phyloP scores from a whole-genome alignment of 208 protist genomes.

The Novymonas esmeraldas region DNA sequence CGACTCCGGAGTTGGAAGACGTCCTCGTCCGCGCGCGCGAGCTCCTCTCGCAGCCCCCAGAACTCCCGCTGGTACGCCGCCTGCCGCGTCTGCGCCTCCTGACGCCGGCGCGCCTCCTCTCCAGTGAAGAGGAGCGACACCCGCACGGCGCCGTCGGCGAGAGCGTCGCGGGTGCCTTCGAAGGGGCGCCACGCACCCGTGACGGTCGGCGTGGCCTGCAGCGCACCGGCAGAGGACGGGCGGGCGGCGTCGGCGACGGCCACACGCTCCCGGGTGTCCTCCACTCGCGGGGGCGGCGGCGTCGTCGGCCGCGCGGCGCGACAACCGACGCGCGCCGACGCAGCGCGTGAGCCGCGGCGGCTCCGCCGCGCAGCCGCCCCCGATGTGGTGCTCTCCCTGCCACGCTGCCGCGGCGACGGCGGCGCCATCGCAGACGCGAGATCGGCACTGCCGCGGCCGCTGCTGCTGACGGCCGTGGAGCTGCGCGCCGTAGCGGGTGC shows the following conservation, averaged over 20 bases:
- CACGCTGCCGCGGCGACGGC: conserved; percentile 15
- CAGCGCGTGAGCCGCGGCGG: not conserved
- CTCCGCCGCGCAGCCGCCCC: not conserved
- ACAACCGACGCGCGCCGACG: conserved; percentile 2
- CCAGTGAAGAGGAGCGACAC: conserved; percentile 31
- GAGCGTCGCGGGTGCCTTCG: conserved; percentile 2
- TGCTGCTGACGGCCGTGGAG: conserved; percentile 11
- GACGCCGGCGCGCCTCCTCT: conserved; percentile 29
- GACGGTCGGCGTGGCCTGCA: not conserved
- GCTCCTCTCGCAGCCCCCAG: conserved; percentile 53
- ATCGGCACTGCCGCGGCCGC: conserved; percentile 1
- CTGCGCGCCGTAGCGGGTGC: conserved; percentile 6
- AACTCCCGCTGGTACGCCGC: conserved; percentile 33
- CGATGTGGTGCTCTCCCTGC: not conserved
- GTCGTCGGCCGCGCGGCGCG: not conserved
- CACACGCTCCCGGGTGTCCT: conserved; percentile 10
- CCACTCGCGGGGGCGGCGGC: not conserved
- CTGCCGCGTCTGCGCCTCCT: conserved; percentile 13
- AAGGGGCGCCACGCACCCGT: conserved; percentile 20
- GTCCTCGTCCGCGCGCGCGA: conserved; percentile 48
- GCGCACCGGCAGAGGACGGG: not conserved
- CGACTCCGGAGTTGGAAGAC: conserved; percentile 33
- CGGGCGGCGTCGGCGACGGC: not conserved
- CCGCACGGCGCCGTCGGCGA: conserved; percentile 26
- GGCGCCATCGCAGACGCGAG: conserved; percentile 6